A percentile compares a stretch with the other conserved stretches of the same genome.
Evolutionary conservation across 805 yeast species (phyloP).

Genomic region (Candida montana): DNA sequence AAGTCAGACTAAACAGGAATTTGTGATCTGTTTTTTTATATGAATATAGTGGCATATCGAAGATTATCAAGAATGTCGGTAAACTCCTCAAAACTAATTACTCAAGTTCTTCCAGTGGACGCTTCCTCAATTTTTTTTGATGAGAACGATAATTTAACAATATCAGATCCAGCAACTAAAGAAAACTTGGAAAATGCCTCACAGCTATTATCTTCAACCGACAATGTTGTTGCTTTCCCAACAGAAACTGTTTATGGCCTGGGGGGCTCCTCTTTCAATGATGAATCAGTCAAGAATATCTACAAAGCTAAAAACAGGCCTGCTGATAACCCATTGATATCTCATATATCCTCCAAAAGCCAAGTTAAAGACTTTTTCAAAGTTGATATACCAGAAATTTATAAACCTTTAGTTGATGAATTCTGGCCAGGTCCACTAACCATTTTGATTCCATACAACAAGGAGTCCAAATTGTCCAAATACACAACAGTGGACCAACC

Average conservation of each 20-base stretch:
- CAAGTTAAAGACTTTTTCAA: slow-evolving; percentile 61
- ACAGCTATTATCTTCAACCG: slow-evolving; percentile 39
- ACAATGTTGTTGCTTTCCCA: slow-evolving; percentile 83
- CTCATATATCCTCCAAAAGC: slow-evolving; percentile 75
- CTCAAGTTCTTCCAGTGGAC: slow-evolving; percentile 20
- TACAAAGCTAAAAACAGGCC: slow-evolving; percentile 91
- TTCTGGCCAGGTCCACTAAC: slow-evolving; percentile 98
- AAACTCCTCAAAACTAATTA: slow-evolving; percentile 5
- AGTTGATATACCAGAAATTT: slow-evolving; percentile 59
- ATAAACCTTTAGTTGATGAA: slow-evolving; percentile 53
- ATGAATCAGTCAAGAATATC: slow-evolving; percentile 68
- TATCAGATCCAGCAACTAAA: slow-evolving; percentile 49
- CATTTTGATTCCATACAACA: slow-evolving; percentile 62
- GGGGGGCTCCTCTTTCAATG: slow-evolving; percentile 79
- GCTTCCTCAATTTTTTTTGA: slow-evolving; percentile 18
- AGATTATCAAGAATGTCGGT: slow-evolving; percentile 2
- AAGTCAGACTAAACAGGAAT: not conserved
- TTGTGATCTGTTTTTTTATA: not conserved
- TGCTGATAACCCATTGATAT: slow-evolving; percentile 88
- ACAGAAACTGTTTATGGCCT: slow-evolving; percentile 97
- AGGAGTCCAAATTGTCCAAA: slow-evolving; percentile 50
- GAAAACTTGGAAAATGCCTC: slow-evolving; percentile 55
- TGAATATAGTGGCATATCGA: not conserved
- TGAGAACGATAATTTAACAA: slow-evolving; percentile 29
- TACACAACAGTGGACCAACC: slow-evolving; percentile 82